Percentiles rank a stretch among this genome's conserved stretches.
Evolutionary conservation across 2,329 filamentous ascomycete genomes (phyloP).

Genomic region (Monosporascus sp.): DNA sequence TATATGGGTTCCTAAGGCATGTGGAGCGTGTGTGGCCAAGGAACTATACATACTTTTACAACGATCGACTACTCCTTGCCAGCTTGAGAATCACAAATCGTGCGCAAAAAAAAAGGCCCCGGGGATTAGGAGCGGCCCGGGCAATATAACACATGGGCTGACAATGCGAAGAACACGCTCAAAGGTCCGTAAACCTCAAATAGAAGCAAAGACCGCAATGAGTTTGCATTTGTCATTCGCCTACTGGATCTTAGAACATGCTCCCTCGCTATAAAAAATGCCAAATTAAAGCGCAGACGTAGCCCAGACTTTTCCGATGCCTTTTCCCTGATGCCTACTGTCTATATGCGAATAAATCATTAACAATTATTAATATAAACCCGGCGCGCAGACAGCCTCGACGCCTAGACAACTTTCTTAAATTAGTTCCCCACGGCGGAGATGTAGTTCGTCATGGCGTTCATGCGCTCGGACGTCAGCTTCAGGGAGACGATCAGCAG

Average conservation of each 20-base stretch:
- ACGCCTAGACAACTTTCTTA: background rate
- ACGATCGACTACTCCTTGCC: too few relatives aligned
- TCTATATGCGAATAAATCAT: too few relatives aligned
- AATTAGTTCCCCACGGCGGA: slow-evolving; percentile 34
- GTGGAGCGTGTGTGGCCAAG: too few relatives aligned
- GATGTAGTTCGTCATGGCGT: slow-evolving; percentile 52
- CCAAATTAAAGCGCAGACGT: background rate
- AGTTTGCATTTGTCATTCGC: background rate
- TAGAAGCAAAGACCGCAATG: background rate
- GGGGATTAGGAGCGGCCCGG: too few relatives aligned
- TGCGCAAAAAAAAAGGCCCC: too few relatives aligned
- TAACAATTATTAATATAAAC: background rate
- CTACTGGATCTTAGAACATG: background rate
- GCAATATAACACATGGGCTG: background rate
- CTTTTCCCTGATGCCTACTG: too few relatives aligned
- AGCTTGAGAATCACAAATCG: too few relatives aligned
- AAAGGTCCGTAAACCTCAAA: background rate
- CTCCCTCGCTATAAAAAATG: background rate
- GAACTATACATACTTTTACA: too few relatives aligned
- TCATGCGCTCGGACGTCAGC: slow-evolving; percentile 90
- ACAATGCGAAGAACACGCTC: background rate
- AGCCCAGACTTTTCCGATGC: background rate
- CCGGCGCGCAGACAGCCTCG: background rate
- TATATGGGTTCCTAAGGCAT: too few relatives aligned
- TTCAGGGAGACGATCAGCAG: slow-evolving; percentile 83